These are phyloP conservation scores for Scedosporium aurantiacum DNA, from an alignment of 2,329 filamentous ascomycete species.

Conservation along the genomic window DNA sequence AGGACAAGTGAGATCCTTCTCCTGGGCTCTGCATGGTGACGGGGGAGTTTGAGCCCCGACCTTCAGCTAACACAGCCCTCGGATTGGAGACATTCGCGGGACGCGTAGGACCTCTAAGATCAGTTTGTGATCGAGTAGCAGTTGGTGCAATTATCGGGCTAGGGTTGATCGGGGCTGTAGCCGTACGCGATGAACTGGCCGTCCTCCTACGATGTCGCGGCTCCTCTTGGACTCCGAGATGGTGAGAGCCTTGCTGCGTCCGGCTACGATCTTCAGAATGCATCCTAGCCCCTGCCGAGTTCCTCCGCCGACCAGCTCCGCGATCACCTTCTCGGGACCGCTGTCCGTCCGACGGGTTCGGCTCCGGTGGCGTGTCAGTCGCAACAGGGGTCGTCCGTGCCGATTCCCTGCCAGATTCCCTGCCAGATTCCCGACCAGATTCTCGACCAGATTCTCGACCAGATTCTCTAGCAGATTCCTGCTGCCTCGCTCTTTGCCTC, in stretches of 20 bases:
- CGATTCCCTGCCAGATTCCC: no score
- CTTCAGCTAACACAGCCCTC: slow-evolving; percentile 30
- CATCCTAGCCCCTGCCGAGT: slow-evolving; percentile 27
- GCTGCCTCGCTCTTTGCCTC: slow-evolving; percentile 31
- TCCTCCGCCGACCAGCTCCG: slow-evolving; percentile 15
- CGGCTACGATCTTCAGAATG: slow-evolving; percentile 37
- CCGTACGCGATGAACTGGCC: slow-evolving; percentile 43
- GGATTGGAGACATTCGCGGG: slow-evolving; percentile 23
- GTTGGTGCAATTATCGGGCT: slow-evolving; percentile 17
- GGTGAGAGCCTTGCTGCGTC: slow-evolving; percentile 35
- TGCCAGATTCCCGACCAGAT: no score
- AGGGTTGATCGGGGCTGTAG: slow-evolving; percentile 35
- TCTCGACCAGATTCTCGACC: slow-evolving; percentile 17
- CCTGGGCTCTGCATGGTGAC: slow-evolving; percentile 17
- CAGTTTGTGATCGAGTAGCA: slow-evolving; percentile 53
- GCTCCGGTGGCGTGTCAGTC: neutral
- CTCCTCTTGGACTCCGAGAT: slow-evolving; percentile 37
- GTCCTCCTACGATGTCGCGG: slow-evolving; percentile 35
- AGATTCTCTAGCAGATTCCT: slow-evolving; percentile 17
- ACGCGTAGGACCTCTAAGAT: slow-evolving; percentile 39
- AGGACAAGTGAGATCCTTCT: slow-evolving; percentile 21
- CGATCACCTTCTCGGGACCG: neutral
- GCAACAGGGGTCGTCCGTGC: neutral
- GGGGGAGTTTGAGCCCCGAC: slow-evolving; percentile 28
- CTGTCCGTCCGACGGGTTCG: neutral